These are phyloP conservation scores for Furcasterigmium sp. DNA, from an alignment of 2,329 filamentous ascomycete genomes.

Conservation along the genomic window DNA sequence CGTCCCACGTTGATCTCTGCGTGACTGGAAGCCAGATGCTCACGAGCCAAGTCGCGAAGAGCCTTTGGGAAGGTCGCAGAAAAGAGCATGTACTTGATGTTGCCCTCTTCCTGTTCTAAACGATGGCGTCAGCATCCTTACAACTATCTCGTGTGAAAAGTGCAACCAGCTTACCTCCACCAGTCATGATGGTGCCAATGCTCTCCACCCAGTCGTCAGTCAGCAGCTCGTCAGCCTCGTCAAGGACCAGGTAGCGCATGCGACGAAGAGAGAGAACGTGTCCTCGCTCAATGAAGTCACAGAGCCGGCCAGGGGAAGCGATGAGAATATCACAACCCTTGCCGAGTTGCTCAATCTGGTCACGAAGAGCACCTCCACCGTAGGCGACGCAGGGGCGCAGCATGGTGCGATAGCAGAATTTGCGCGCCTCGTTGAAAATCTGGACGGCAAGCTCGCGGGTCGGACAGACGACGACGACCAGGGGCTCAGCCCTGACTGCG, in stretches of 20 bases:
- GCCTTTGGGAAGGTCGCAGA: constrained; percentile 88
- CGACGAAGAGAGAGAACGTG: constrained; percentile 66
- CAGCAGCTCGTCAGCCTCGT: constrained; percentile 94
- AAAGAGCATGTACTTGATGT: constrained; percentile 73
- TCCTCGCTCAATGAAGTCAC: constrained; percentile 74
- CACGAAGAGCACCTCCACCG: constrained; percentile 68
- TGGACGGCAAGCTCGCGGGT: constrained; percentile 89
- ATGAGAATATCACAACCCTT: constrained; percentile 88
- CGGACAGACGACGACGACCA: constrained; percentile 80
- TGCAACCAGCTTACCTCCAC: constrained; percentile 57
- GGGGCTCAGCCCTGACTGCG: constrained; percentile 70
- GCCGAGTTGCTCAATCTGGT: constrained; percentile 67
- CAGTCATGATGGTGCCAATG: constrained; percentile 69
- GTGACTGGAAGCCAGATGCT: constrained; percentile 69
- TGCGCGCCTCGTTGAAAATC: constrained; percentile 90
- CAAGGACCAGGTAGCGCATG: constrained; percentile 76
- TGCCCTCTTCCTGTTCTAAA: constrained; percentile 72
- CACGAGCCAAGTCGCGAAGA: constrained; percentile 69
- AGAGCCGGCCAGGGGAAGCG: constrained; percentile 79
- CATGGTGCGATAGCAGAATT: constrained; percentile 92
- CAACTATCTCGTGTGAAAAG: constrained; percentile 4
- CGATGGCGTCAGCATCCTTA: too few species aligned
- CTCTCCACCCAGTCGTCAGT: constrained; percentile 72
- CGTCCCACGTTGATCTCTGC: constrained; percentile 83
- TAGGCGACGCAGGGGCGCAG: constrained; percentile 87